These are phyloP conservation scores for Leccinum disarticulatum DNA, from an alignment of 768 basidiomycete species.

Conservation along the genomic window DNA sequence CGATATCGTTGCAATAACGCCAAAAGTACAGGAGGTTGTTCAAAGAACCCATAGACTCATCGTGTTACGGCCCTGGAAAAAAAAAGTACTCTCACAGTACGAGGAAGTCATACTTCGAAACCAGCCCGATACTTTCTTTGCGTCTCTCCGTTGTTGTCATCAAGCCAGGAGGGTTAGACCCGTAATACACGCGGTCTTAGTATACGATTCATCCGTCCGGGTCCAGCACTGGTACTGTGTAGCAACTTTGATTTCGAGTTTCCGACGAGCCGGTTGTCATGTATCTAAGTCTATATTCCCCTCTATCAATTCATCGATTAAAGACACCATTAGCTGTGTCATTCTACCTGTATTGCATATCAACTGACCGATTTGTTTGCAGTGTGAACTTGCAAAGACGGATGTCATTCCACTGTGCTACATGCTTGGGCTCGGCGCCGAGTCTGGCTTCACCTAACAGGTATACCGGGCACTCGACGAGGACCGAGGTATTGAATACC, in stretches of 20 bases:
- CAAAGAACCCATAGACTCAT: conserved; percentile 23
- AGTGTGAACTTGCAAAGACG: conserved; percentile 49
- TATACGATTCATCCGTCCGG: not conserved
- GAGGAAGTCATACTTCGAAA: conserved; percentile 65
- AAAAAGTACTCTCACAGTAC: conserved; percentile 64
- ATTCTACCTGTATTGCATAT: not conserved
- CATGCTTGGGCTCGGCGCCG: not conserved
- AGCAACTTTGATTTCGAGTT: conserved; percentile 69
- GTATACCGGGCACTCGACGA: conserved; percentile 75
- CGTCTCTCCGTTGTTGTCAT: conserved; percentile 64
- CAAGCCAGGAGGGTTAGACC: conserved; percentile 78
- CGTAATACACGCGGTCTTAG: conserved; percentile 43
- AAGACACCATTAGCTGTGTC: not conserved
- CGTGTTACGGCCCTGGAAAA: not conserved
- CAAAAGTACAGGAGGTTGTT: conserved; percentile 50
- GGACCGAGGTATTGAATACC: conserved; percentile 43
- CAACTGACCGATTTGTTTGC: conserved; percentile 50
- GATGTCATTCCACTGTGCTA: conserved; percentile 55
- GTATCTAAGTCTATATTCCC: conserved; percentile 46
- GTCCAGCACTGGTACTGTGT: conserved; percentile 59
- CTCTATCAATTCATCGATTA: conserved; percentile 57
- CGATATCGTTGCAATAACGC: not conserved
- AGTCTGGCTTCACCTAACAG: conserved; percentile 41
- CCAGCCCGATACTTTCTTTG: conserved; percentile 61
- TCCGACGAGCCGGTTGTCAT: conserved; percentile 65